Evolutionary conservation across 2,329 filamentous ascomycete genomes (phyloP).

Genomic region (Sporothrix dimorphospora): DNA sequence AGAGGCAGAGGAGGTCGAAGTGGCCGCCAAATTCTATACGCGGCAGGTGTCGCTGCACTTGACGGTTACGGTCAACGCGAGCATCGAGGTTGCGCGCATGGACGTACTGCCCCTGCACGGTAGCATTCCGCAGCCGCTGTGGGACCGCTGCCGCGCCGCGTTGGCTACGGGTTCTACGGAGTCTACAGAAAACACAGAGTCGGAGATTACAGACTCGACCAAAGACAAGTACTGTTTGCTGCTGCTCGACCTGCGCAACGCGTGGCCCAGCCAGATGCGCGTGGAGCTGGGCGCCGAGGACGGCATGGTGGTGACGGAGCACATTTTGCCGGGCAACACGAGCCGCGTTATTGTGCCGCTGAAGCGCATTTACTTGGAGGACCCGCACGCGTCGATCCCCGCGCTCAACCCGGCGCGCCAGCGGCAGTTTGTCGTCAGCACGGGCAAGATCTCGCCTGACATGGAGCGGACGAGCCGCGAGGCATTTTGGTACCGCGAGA

Average conservation of each 20-base stretch:
- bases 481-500: slow-evolving; percentile 89
- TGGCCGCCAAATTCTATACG: slow-evolving; percentile 78
- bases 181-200: background rate
- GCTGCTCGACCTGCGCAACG: slow-evolving; percentile 82
- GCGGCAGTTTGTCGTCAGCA: slow-evolving; percentile 89
- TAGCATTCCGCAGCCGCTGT: slow-evolving; percentile 64
- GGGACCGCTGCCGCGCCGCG: slow-evolving; percentile 50
- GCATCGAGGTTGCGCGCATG: slow-evolving; percentile 77
- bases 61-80: slow-evolving; percentile 88
- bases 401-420: slow-evolving; percentile 79
- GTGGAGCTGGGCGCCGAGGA: slow-evolving; percentile 57
- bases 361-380: slow-evolving; percentile 72
- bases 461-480: slow-evolving; percentile 77
- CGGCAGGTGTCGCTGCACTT: slow-evolving; percentile 79
- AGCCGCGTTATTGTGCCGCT: slow-evolving; percentile 76
- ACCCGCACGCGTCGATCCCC: slow-evolving; percentile 77
- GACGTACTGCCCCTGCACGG: slow-evolving; percentile 76
- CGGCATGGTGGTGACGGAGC: slow-evolving; percentile 54
- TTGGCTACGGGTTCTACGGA: background rate
- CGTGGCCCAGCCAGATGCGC: slow-evolving; percentile 80
- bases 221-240: slow-evolving; percentile 73
- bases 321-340: slow-evolving; percentile 68
- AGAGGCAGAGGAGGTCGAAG: slow-evolving; percentile 57
- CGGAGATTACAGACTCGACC: background rate
- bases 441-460: slow-evolving; percentile 76